Evolutionary conservation across 768 basidiomycete genomes (phyloP), one percentile per base, ranked within the genome.

Genomic region (Tulasnella sp.): DNA sequence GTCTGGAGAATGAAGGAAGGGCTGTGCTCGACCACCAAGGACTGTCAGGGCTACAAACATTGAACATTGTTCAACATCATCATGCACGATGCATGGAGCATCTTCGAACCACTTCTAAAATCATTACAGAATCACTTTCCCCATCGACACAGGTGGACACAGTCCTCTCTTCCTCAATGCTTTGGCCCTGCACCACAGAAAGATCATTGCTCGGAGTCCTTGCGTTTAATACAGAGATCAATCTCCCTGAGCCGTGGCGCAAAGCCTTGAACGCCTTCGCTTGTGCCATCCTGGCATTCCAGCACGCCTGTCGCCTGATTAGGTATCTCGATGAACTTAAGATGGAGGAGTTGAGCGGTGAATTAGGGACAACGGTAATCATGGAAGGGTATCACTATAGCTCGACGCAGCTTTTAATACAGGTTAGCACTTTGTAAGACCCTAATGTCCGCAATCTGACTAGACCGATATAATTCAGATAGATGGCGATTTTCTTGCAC

Each of bases 341-440:
- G 63, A 60, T 39, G 2, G 66, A 67, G 4, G 69, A 69, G 1
- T 60, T 70, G 8, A 55, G 40, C 28, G 60, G 20, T 37, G 65
- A n/a, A n/a, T n/a, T n/a, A n/a, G n/a, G n/a, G n/a, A n/a, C n/a
- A n/a, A n/a, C n/a, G n/a, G n/a, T n/a, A 60, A 70, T 8, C 12
- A 35, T 19, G 67, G 68, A 57, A 61, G 65, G 1, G 72, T 71
- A 43, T 74, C 71, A 73, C 55, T 72, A 0, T 55, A 73, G 12
- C 63, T 75, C 9, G 72, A 74, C 62, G 69, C 34, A 19, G 12
- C 12, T 35, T 72, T 20, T 40, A 27, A 49, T 43, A 56, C 8
- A 42, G n/a, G n/a, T 5, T n/a, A 25, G n/a, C 33, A 45, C 5
- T 22, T 5, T 15, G 32, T 16, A 29, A 41, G 27, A 35, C 42